Evolutionary conservation across 768 basidiomycete genomes (phyloP), one percentile per base, ranked within the genome.

Genomic region (Boletus rubropictus): DNA sequence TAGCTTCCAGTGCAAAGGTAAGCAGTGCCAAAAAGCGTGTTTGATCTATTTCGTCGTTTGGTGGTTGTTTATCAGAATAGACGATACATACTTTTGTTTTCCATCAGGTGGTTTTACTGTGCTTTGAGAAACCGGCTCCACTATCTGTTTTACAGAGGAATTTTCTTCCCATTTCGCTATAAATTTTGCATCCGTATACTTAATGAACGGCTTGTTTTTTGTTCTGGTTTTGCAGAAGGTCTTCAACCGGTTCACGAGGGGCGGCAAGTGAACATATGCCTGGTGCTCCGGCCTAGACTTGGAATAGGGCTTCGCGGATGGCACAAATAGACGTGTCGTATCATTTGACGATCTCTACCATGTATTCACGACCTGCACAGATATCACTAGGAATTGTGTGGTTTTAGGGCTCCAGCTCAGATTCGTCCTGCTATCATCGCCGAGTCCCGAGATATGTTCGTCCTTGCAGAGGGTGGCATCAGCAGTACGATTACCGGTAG

Each of bases 1-100:
- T 68, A 7, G 43, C 61, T 44, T 63, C 58, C 31, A 64, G 58
- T 31, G 65, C 58, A n/a, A 65, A 65, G 64, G 63, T 65, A 55
- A 53, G 63, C 49, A 42, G 22, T 43, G 43, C 37, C 33, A 42
- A 39, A 21, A 54, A 49, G 37, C 27, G 31, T 7, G 22, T 18
- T 49, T 67, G 45, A 64, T 42, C 36, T 15, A 36, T 44, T 49
- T 14, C 18, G 37, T 41, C 28, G 9, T 46, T 32, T 35, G 31
- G 44, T 24, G n/a, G 12, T 31, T 28, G 29, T 43, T 37, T 22
- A 28, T 39, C 21, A 39, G 46, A 24, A 22, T 33, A n/a, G 29
- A 41, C 17, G 27, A 37, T 27, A 25, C 27, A 21, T 20, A 9
- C 14, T 20, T 40, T 25, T 24, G n/a, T 36, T 25, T 27, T 25